Evolutionary conservation across 2,329 filamentous ascomycete species (phyloP).

Genomic region (Berkeleyomyces rouxiae): DNA sequence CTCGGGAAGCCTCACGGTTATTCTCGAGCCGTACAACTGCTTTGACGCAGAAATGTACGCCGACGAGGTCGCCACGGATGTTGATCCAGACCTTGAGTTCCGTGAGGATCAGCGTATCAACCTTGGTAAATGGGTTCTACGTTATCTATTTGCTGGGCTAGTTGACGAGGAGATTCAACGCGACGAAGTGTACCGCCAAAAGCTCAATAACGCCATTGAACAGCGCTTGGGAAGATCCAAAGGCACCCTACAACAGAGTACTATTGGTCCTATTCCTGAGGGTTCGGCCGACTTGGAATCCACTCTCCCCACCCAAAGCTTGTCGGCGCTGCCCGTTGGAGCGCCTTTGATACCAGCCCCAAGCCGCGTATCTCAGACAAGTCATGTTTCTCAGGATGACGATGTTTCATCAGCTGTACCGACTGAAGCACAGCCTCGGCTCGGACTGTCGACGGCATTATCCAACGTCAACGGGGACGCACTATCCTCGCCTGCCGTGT

Average conservation of each 20-base stretch:
- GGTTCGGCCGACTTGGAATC: background rate
- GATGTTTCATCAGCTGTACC: conserved; percentile 60
- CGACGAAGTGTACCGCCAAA: conserved; percentile 57
- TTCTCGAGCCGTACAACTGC: conserved; percentile 85
- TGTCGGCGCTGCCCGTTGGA: background rate
- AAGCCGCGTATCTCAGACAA: conserved; percentile 31
- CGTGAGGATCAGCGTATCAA: conserved; percentile 93
- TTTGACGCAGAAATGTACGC: conserved; percentile 97
- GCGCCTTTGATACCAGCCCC: conserved; percentile 19
- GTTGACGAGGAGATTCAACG: conserved; percentile 80
- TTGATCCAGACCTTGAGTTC: conserved; percentile 52
- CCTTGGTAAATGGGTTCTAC: conserved; percentile 86
- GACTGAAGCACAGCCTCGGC: conserved; percentile 27
- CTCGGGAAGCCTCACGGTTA: conserved; percentile 78
- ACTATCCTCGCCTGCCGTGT: conserved; percentile 28
- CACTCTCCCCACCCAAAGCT: background rate
- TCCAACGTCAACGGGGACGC: background rate
- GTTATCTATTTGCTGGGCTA: conserved; percentile 77
- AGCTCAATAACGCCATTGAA: conserved; percentile 46
- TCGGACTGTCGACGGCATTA: conserved; percentile 24
- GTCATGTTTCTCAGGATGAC: conserved; percentile 44
- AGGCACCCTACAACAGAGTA: conserved; percentile 16
- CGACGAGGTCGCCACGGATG: conserved; percentile 63
- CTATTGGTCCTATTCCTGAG: background rate
- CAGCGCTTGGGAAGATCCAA: conserved; percentile 37